phyloP scores from a whole-genome alignment of 192 early-diverging fungal species.

The Coemansia erecta region DNA sequence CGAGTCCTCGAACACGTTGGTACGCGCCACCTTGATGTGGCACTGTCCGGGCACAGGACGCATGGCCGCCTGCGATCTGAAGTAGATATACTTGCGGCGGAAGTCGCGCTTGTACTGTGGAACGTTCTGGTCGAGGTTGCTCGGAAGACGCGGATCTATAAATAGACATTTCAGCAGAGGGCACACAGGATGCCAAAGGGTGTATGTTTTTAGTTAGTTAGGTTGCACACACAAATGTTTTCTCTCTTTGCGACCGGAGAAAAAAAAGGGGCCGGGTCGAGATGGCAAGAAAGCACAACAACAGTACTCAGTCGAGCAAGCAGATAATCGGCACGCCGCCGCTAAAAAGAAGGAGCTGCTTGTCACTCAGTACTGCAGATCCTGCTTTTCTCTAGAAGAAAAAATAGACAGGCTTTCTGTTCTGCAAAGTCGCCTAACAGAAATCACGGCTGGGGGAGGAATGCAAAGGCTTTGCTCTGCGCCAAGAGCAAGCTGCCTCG shows the following conservation, averaged over 20 bases:
- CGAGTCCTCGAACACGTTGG: conserved; percentile 92
- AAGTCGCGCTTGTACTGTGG: conserved; percentile 99
- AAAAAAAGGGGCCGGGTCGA: too few relatives aligned
- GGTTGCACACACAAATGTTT: too few relatives aligned
- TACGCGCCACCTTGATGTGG: conserved; percentile 88
- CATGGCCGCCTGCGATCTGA: conserved; percentile 88
- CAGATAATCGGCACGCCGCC: not conserved
- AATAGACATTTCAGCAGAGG: not conserved
- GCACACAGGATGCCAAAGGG: not conserved
- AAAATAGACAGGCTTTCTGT: too few relatives aligned
- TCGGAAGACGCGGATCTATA: conserved; percentile 73
- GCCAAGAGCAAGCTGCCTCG: conserved; percentile 1
- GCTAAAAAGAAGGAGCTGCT: not conserved
- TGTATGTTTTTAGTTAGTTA: too few relatives aligned
- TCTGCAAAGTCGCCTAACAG: not conserved
- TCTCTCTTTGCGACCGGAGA: too few relatives aligned
- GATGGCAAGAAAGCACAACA: not conserved
- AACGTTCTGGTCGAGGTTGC: conserved; percentile 83
- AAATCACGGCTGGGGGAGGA: not conserved
- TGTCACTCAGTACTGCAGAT: too few relatives aligned
- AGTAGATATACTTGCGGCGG: conserved; percentile 95
- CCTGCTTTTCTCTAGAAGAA: too few relatives aligned
- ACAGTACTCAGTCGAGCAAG: not conserved
- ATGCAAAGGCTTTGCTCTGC: not conserved
- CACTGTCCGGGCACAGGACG: conserved; percentile 86